phyloP scores from a whole-genome alignment of 768 basidiomycete genomes.

The Lactarius vividus region DNA sequence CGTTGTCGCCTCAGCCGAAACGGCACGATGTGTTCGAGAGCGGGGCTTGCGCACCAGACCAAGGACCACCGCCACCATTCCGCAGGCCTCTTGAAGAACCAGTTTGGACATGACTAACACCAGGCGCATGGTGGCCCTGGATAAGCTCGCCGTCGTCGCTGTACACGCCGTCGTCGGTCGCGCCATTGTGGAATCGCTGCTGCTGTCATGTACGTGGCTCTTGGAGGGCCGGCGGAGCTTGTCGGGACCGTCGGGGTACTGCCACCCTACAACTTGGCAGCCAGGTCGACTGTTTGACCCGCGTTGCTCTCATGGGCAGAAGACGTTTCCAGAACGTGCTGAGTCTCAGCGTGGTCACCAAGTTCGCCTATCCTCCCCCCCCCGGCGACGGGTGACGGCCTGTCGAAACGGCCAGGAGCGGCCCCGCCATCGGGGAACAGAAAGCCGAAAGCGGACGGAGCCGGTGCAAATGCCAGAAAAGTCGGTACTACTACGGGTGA shows the following conservation, averaged over 20 bases:
- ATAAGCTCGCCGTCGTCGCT: constrained; percentile 54
- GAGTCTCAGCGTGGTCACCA: too few species aligned
- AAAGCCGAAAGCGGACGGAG: too few species aligned
- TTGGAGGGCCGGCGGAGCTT: constrained; percentile 68
- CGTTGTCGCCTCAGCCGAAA: constrained; percentile 44
- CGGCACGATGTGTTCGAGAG: constrained; percentile 48
- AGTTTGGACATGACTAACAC: constrained; percentile 56
- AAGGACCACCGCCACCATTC: constrained; percentile 41
- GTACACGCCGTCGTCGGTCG: constrained; percentile 39
- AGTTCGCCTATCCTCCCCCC: too few species aligned
- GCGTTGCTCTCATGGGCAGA: too few species aligned
- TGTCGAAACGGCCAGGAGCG: constrained; percentile 58
- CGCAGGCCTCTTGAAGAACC: constrained; percentile 40
- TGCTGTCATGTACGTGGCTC: constrained; percentile 27
- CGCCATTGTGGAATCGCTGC: constrained; percentile 19
- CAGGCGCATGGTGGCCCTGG: constrained; percentile 59
- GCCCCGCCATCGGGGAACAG: too few species aligned
- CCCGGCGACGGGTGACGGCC: too few species aligned
- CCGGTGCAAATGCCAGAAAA: constrained; percentile 60
- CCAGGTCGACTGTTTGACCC: constrained; percentile 47
- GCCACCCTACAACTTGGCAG: constrained; percentile 56
- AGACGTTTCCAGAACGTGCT: constrained; percentile 26
- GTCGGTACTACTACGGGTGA: constrained; percentile 80
- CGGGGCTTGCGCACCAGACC: constrained; percentile 55
- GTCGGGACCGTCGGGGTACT: constrained; percentile 76